Base-by-base conservation (phyloP, 768 basidiomycete species). In the Arthromyces matolae region DNA sequence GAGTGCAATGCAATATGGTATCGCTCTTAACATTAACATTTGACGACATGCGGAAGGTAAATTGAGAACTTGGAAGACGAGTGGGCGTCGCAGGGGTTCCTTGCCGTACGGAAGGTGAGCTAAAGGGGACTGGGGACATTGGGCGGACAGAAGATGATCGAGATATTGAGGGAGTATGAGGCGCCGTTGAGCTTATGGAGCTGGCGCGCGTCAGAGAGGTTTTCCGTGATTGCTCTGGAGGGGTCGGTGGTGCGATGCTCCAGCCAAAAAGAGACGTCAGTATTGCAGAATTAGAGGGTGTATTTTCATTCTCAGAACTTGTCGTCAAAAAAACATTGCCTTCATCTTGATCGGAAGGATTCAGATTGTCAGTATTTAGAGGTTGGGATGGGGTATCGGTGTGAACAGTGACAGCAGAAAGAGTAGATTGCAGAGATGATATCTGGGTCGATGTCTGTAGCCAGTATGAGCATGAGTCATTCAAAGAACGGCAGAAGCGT, bases 361-460 rank as follows among this genome's bases (percentile, higher is more conserved):
- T 32, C 27, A 34, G 14, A n/a, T 35, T 23, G n/a, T n/a, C n/a
- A 25, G n/a, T 16, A 33, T 45, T 36, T 25, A 35, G 16, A 16
- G 50, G 16, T 16, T 20, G 34, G 2, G 27, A 27, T 19, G 4
- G 47, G 52, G 19, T 61, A 53, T n/a, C 51, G 42, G 36, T 71
- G 65, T 3, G 68, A 71, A 23, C 7, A 1, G 29, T 25, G 12
- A 33, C 23, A 22, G 42, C 18, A 8, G 64, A 57, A 3, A 88
- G 62, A 5, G 78, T 72, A 5, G 76, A 67, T 24, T 66, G 63
- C 25, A 89, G 60, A 6, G 77, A 72, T 29, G 71, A 71, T 2
- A 84, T 63, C 58, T 90, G 86, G 0, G 67, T 73, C 18, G 75
- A 55, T 1, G 78, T 79, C 87, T 91, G 53, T 4, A 13, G 12